Base-by-base conservation (phyloP, 2,329 filamentous ascomycete species). In the Cercospora brassicicola region DNA sequence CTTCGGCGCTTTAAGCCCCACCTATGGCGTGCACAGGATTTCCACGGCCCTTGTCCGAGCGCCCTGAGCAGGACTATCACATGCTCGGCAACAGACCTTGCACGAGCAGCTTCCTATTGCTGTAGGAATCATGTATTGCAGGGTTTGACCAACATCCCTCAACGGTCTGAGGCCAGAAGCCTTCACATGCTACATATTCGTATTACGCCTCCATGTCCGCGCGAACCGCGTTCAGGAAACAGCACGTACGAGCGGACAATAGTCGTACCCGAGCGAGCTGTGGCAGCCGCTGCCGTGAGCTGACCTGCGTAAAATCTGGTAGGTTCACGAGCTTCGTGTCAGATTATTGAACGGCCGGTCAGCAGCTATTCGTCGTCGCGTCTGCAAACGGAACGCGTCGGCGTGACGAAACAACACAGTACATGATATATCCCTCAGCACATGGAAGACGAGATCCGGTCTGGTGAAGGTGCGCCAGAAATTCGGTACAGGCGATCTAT, bases 1-100 rank as follows among this genome's bases (percentile, higher is more conserved):
- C 39, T 62, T 62, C 42, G 60, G 59, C 59, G 59, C 59, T 31
- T 39, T 15, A n/a, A 13, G 59, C 53, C 53, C 53, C 53, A 31
- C 53, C 30, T n/a, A n/a, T 62, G 33, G 59, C 36, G 30, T 20
- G 15, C 60, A 42, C 60, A 61, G 59, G 18, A 51, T 53, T 51
- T 20, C 60, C 59, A 39, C 28, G 9, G 59, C 36, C 39, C 11
- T 31, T 51, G 59, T 62, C 42, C 45, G 45, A 26, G 45, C 45
- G 45, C 45, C 45, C 20, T 26, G 45, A 23, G 45, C 45, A 23
- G 18, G 45, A 51, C 36, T 42, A 42, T 57, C 63, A 57, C 53
- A 31, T 26, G 62, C 62, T 51, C 45, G 45, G 45, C 45, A 51
- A 51, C 18, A 23, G 18, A 13, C 18, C 45, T 51, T 51, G 45